A percentile compares a stretch with the other conserved stretches of the same genome.
Conservation (phyloP, 495 filamentous ascomycete genomes). For the Friedmanniomyces simplex region DNA sequence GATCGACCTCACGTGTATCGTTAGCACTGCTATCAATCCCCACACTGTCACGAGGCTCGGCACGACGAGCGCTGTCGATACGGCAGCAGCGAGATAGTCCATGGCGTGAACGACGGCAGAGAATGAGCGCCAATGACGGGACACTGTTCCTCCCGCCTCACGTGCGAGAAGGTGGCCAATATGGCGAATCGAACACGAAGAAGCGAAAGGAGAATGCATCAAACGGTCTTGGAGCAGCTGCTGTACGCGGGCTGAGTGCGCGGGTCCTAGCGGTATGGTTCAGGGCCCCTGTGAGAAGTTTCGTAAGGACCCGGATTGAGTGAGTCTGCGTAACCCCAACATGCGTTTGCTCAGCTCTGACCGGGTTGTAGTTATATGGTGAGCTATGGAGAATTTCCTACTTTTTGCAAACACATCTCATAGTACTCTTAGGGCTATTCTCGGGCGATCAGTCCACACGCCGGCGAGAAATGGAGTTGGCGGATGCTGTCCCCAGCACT, state of each 20-base stretch:
- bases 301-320: conserved; percentile 81
- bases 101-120: background rate
- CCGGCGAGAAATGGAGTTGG: conserved; percentile 52
- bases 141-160: conserved; percentile 2
- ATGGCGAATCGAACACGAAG: conserved; percentile 6
- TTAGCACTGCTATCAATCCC: too few relatives aligned
- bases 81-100: background rate
- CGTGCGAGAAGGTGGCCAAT: conserved; percentile 3
- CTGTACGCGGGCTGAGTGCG: conserved; percentile 66
- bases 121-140: conserved; percentile 10
- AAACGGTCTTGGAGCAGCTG: conserved; percentile 63
- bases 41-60: too few relatives aligned
- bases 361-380: conserved; percentile 46
- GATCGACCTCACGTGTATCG: background rate
- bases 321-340: conserved; percentile 36
- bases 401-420: background rate
- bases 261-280: conserved; percentile 82
- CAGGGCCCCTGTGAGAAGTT: conserved; percentile 75
- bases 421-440: conserved; percentile 46
- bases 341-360: background rate
- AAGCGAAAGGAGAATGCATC: conserved; percentile 53
- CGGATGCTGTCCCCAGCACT: conserved; percentile 68
- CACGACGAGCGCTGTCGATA: too few relatives aligned
- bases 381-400: conserved; percentile 17
- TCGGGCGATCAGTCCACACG: conserved; percentile 54